Percentiles rank a stretch among this genome's conserved stretches.
These are phyloP conservation scores for Rhodamnia argentea DNA, from an alignment of 345 rosid species.

Conservation along the genomic window DNA sequence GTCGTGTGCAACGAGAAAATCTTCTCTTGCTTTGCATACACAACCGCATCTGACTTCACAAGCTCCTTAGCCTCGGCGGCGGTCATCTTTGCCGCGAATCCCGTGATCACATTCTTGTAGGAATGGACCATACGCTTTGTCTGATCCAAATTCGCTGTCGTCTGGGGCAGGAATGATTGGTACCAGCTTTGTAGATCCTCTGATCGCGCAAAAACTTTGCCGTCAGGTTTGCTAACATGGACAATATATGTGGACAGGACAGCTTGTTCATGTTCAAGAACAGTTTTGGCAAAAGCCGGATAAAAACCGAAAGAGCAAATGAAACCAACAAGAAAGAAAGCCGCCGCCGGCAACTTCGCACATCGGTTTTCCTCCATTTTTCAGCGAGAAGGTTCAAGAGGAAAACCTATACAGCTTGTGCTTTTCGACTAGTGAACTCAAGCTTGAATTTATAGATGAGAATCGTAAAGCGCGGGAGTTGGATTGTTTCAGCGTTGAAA, in stretches of 20 bases:
- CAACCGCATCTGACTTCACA: constrained; percentile 8
- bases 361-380: neutral
- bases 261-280: neutral
- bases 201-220: neutral
- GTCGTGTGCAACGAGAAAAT: constrained; percentile 22
- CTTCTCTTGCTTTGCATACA: neutral
- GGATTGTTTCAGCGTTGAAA: neutral
- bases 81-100: constrained; percentile 21
- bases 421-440: neutral
- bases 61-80: constrained; percentile 8
- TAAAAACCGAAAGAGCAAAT: neutral
- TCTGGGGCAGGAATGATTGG: constrained; percentile 4
- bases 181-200: constrained; percentile 1
- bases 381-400: neutral
- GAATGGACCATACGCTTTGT: constrained; percentile 5
- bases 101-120: constrained; percentile 9
- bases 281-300: neutral
- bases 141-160: neutral
- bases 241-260: neutral
- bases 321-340: neutral
- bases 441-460: neutral
- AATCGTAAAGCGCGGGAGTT: neutral
- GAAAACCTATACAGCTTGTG: neutral
- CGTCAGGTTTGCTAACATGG: neutral
- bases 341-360: neutral